phyloP scores from a whole-genome alignment of 306 rosid species.

The Boehmeria nivea region DNA sequence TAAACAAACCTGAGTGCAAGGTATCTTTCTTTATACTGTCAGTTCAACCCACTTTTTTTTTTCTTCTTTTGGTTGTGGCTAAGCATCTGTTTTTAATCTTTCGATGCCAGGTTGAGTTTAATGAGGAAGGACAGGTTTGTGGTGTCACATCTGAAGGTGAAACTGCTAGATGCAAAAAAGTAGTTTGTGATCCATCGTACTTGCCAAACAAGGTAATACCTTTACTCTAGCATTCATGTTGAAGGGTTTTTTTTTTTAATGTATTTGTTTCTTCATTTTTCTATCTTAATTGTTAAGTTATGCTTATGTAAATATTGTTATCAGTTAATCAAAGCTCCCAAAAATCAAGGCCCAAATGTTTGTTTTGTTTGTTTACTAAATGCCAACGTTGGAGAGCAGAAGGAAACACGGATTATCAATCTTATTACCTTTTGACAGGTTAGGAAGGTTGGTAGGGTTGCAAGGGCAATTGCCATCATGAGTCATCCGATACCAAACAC shows the following conservation, averaged over 20 bases:
- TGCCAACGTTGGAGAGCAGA: neutral
- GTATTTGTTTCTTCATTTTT: neutral
- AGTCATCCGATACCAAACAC: conserved; percentile 93
- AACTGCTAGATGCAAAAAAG: conserved; percentile 89
- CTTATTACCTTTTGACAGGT: conserved; percentile 81
- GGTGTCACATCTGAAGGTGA: conserved; percentile 99
- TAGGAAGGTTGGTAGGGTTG: conserved; percentile 92
- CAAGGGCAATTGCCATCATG: conserved; percentile 96
- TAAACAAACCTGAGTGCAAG: conserved; percentile 98
- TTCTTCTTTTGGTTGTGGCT: neutral
- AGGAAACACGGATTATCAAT: neutral
- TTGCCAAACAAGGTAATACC: conserved; percentile 68
- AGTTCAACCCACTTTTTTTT: no score
- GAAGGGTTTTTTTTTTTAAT: neutral
- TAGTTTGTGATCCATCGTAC: conserved; percentile 97
- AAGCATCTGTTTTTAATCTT: conserved; percentile 7
- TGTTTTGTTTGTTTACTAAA: neutral
- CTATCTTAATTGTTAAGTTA: neutral
- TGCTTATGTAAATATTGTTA: no score
- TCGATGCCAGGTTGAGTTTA: conserved; percentile 77
- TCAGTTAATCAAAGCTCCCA: no score
- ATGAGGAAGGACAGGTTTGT: conserved; percentile 70
- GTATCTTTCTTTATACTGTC: conserved; percentile 32
- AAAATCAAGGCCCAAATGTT: no score
- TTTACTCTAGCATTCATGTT: neutral